phyloP scores from a whole-genome alignment of 208 protist species.

The Leishmania lainsoni region DNA sequence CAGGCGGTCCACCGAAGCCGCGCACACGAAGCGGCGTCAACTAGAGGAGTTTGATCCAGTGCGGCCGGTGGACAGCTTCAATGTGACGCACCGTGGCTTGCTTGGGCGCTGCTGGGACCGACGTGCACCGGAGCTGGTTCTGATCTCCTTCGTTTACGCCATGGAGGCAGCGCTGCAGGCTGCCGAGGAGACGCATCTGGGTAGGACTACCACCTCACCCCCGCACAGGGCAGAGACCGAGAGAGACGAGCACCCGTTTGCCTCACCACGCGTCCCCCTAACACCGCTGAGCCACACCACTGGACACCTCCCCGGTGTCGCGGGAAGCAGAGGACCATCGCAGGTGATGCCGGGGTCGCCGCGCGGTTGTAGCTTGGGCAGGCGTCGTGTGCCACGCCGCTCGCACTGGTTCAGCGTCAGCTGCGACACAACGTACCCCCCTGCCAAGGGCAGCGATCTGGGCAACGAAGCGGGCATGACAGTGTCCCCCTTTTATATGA shows the following conservation, averaged over 20 bases:
- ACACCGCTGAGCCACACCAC: slow-evolving; percentile 11
- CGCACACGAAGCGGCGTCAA: slow-evolving; percentile 28
- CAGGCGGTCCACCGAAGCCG: slow-evolving; percentile 33
- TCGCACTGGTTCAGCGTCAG: slow-evolving; percentile 66
- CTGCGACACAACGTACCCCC: slow-evolving; percentile 17
- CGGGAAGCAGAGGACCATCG: neutral
- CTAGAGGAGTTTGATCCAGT: slow-evolving; percentile 66
- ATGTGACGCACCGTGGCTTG: slow-evolving; percentile 62
- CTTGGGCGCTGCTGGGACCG: slow-evolving; percentile 82
- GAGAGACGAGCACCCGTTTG: slow-evolving; percentile 18
- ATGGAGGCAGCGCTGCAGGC: slow-evolving; percentile 22
- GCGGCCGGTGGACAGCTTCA: slow-evolving; percentile 66
- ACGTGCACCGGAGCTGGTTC: slow-evolving; percentile 46
- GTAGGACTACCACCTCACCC: slow-evolving; percentile 15
- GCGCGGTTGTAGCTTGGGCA: neutral
- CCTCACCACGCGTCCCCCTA: slow-evolving; percentile 10
- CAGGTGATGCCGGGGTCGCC: neutral
- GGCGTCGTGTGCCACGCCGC: slow-evolving; percentile 36
- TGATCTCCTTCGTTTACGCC: slow-evolving; percentile 42
- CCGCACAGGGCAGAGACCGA: slow-evolving; percentile 2
- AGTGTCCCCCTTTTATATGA: slow-evolving; percentile 15
- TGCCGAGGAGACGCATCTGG: slow-evolving; percentile 14
- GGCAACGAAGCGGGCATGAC: neutral
- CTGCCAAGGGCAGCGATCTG: neutral
- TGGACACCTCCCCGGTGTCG: neutral